Evolutionary conservation across 2,329 filamentous ascomycete species (phyloP), one percentile per base, ranked within the genome.

Genomic region (Zymoseptoria ardabiliae): DNA sequence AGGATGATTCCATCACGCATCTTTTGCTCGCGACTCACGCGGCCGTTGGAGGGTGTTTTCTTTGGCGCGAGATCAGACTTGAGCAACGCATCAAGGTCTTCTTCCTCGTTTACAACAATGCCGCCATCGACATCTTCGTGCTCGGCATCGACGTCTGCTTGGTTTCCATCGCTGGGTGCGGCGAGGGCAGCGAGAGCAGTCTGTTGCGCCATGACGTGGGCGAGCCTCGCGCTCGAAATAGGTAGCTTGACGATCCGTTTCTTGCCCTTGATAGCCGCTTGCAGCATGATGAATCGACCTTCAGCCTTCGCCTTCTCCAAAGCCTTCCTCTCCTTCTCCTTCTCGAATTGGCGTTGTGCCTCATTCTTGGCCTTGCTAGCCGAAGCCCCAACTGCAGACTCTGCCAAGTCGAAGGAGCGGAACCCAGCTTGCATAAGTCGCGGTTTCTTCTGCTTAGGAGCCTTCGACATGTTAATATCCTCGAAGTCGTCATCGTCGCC

Each of bases 341-440:
- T 76, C 60, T 78, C 75, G 58, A 78, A 81, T 58, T 81, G 75
- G 53, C 76, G 72, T 9, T 77, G 77, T 9, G 77, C 75, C 23
- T 74, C 73, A 50, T 72, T 78, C 66, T 76, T 78, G 63, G 72
- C 66, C 21, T 66, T 69, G 48, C 63, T 64, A 1, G 66, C 61
- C 23, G 60, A 59, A 3, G 68, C 55, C 13, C 61, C 65, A 19
- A 61, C 60, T 2, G 64, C 63, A 19, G 61, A 57, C 19, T 71
- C 68, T 23, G 68, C 70, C 10, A 72, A 61, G 56, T 72, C 70
- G 20, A 63, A 63, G 3, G 67, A 70, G 13, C 64, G 62, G 58
- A 72, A 72, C 13, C 70, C 70, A 19, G 69, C 69, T 53, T 61
- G 73, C 59, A 61, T 69, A 57, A 64, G 68, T 56, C 67, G 69